Evolutionary conservation across 768 basidiomycete species (phyloP).

Genomic region (Phanerochaete carnosa): DNA sequence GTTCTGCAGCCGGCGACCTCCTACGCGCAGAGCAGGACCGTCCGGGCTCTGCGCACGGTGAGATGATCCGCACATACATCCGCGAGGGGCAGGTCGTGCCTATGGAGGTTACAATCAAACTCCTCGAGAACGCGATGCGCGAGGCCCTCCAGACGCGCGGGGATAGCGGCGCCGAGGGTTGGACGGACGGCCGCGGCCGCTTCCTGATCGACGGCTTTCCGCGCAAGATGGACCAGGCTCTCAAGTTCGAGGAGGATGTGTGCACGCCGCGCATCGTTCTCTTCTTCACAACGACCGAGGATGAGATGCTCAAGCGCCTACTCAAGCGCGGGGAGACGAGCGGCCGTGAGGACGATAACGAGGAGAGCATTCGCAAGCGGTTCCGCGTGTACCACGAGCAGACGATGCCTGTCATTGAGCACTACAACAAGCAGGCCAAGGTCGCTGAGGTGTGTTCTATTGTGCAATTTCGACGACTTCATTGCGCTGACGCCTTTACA

Average conservation of each 20-base stretch:
- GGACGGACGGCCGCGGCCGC: constrained; percentile 70
- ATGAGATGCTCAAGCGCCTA: constrained; percentile 82
- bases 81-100: constrained; percentile 92
- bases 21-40: constrained; percentile 92
- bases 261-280: constrained; percentile 78
- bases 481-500: constrained; percentile 21
- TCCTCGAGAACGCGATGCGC: constrained; percentile 90
- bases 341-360: constrained; percentile 94
- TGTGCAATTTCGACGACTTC: neutral
- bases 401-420: constrained; percentile 90
- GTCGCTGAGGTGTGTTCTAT: constrained; percentile 66
- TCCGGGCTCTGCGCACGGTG: constrained; percentile 77
- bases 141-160: constrained; percentile 45
- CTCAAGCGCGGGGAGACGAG: constrained; percentile 90
- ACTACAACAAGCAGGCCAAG: constrained; percentile 65
- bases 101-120: constrained; percentile 94
- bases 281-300: constrained; percentile 84
- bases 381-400: constrained; percentile 92
- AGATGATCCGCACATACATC: constrained; percentile 85
- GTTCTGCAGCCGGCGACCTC: constrained; percentile 83
- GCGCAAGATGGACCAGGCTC: constrained; percentile 96
- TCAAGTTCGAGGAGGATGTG: constrained; percentile 86
- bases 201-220: constrained; percentile 98
- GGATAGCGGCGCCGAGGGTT: constrained; percentile 41
- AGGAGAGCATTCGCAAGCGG: constrained; percentile 93